Conservation (phyloP, 371 early-diverging fungal genomes). For the Capillidium rhysosporum region DNA sequence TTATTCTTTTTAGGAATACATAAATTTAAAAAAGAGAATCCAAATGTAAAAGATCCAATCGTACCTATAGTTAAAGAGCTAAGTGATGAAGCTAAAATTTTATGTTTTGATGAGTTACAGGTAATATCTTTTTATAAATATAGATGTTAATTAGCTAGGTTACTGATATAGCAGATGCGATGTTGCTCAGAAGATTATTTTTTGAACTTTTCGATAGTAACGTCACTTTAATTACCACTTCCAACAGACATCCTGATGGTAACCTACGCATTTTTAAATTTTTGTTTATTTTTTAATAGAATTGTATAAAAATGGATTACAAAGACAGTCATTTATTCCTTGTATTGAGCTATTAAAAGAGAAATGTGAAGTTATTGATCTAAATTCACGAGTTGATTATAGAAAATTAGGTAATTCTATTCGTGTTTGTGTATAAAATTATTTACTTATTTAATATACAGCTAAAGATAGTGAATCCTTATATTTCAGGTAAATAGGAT, state of each 20-base stretch:
- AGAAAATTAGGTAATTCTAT: slow-evolving; percentile 20
- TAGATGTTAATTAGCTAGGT: slow-evolving; percentile 17
- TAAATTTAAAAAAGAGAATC: slow-evolving; percentile 29
- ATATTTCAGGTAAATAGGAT: slow-evolving; percentile 9
- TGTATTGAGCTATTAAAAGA: slow-evolving; percentile 72
- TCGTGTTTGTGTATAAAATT: background rate
- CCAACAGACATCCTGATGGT: slow-evolving; percentile 79
- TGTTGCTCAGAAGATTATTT: slow-evolving; percentile 73
- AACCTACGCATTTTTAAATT: background rate
- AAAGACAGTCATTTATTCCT: slow-evolving; percentile 73
- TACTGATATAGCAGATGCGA: slow-evolving; percentile 92
- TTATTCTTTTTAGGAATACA: slow-evolving; percentile 29
- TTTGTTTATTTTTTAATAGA: slow-evolving; percentile 19
- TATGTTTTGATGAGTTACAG: slow-evolving; percentile 95
- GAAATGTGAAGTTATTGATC: slow-evolving; percentile 49
- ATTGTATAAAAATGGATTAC: slow-evolving; percentile 87
- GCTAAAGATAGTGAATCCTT: slow-evolving; percentile 8
- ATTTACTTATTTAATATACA: slow-evolving; percentile 8
- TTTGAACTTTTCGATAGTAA: slow-evolving; percentile 59
- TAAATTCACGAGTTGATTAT: slow-evolving; percentile 84
- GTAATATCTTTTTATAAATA: slow-evolving; percentile 5
- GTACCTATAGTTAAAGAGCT: slow-evolving; percentile 64
- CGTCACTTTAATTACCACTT: slow-evolving; percentile 78
- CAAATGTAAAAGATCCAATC: slow-evolving; percentile 41
- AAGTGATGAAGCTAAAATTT: slow-evolving; percentile 51